These are phyloP conservation scores for Reutealis trisperma DNA, from an alignment of 345 rosid species.

Conservation along the genomic window DNA sequence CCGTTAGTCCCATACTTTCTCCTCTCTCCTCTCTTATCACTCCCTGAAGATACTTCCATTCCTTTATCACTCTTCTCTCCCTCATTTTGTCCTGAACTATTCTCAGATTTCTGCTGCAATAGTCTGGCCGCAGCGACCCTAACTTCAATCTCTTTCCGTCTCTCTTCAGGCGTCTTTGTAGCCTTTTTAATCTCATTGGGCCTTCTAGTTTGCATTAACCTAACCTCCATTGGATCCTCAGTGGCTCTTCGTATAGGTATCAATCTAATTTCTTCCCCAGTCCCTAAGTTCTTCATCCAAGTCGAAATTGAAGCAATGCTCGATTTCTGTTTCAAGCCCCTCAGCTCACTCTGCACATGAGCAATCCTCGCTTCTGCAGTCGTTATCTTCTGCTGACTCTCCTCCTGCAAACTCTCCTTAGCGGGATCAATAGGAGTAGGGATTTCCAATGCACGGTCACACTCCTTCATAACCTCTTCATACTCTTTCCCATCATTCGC, in stretches of 20 bases:
- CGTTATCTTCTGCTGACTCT: conserved; percentile 72
- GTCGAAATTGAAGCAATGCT: conserved; percentile 68
- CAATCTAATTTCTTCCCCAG: conserved; percentile 79
- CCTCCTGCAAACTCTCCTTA: conserved; percentile 80
- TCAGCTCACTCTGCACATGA: conserved; percentile 74
- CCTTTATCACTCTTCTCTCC: conserved; percentile 51
- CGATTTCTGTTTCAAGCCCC: conserved; percentile 72
- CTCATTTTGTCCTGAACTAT: conserved; percentile 30
- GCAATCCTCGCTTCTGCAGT: conserved; percentile 73
- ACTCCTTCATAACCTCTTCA: conserved; percentile 82
- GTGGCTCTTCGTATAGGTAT: conserved; percentile 70
- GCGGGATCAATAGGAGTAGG: conserved; percentile 86
- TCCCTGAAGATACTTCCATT: conserved; percentile 41
- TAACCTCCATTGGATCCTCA: conserved; percentile 89
- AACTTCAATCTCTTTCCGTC: conserved; percentile 94
- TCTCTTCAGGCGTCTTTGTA: conserved; percentile 84
- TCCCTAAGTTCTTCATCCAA: conserved; percentile 83
- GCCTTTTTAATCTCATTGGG: conserved; percentile 96
- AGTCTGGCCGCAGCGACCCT: conserved; percentile 88
- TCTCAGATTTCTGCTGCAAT: conserved; percentile 80
- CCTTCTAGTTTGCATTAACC: conserved; percentile 68
- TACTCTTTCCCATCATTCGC: conserved; percentile 80
- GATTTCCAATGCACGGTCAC: conserved; percentile 76
- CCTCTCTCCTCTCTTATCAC: conserved; percentile 71
- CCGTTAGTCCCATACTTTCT: conserved; percentile 54